Evolutionary conservation across 148 eudicot genomes (phyloP).

Genomic region (Hydrangea macrophylla): DNA sequence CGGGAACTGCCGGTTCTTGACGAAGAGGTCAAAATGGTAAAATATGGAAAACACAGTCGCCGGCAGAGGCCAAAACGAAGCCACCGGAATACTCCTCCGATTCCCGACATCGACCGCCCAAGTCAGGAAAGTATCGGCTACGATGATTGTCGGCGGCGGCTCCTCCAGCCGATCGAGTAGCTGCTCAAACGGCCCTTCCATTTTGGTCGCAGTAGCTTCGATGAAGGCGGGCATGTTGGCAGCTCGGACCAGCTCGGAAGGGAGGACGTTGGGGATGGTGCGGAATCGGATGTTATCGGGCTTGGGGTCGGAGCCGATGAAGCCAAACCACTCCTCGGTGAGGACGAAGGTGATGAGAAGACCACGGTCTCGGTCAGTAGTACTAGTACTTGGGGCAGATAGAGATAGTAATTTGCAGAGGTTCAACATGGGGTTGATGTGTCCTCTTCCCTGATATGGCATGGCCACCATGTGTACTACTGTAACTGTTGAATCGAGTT

Average conservation of each 20-base stretch:
- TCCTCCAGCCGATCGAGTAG: slow-evolving; percentile 21
- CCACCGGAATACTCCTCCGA: slow-evolving; percentile 29
- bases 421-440: slow-evolving; percentile 35
- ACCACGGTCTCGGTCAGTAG: neutral
- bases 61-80: slow-evolving; percentile 31
- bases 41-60: slow-evolving; percentile 22
- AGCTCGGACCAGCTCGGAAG: slow-evolving; percentile 31
- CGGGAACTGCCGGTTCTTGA: slow-evolving; percentile 21
- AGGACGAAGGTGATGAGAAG: slow-evolving; percentile 14
- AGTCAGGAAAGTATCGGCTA: slow-evolving; percentile 26
- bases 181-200: slow-evolving; percentile 34
- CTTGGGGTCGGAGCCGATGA: slow-evolving; percentile 9
- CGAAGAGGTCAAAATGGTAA: slow-evolving; percentile 26
- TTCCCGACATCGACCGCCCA: slow-evolving; percentile 36
- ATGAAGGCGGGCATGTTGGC: slow-evolving; percentile 22
- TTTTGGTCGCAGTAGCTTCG: slow-evolving; percentile 13
- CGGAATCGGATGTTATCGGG: slow-evolving; percentile 18
- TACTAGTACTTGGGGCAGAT: no score
- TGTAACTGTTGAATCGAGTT: neutral
- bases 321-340: slow-evolving; percentile 32
- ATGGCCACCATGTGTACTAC: slow-evolving; percentile 20
- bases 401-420: slow-evolving; percentile 14
- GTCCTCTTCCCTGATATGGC: slow-evolving; percentile 34
- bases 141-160: slow-evolving; percentile 16
- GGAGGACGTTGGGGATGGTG: slow-evolving; percentile 36